Evolutionary conservation across 1,284 basidiomycete species (phyloP).

Genomic region (Blastosporella zonata): DNA sequence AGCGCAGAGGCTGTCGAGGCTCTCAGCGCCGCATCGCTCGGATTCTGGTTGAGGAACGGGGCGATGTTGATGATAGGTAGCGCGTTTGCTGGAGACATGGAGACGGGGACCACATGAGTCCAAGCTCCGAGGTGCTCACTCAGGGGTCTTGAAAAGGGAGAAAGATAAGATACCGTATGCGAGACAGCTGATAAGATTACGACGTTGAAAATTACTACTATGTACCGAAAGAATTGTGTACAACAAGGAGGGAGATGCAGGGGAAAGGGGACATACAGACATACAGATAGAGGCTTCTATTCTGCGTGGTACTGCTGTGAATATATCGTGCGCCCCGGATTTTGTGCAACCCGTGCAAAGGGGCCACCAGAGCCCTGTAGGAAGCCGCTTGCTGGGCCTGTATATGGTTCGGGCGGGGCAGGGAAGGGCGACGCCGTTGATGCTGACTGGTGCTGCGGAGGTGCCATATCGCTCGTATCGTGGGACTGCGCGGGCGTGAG

Average conservation of each 20-base stretch:
- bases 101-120: neutral
- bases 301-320: slow-evolving; percentile 41
- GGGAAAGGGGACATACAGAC: neutral
- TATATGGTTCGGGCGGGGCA: slow-evolving; percentile 24
- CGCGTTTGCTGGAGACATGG: slow-evolving; percentile 17
- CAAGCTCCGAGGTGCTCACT: neutral
- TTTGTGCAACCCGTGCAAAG: slow-evolving; percentile 33
- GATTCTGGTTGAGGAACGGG: slow-evolving; percentile 46
- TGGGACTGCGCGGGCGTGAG: slow-evolving; percentile 19
- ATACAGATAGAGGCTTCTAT: slow-evolving; percentile 13
- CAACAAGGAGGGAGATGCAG: neutral
- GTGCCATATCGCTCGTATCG: slow-evolving; percentile 23
- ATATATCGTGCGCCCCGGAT: slow-evolving; percentile 57
- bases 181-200: slow-evolving; percentile 19
- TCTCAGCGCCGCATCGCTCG: slow-evolving; percentile 31
- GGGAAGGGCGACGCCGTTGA: slow-evolving; percentile 25
- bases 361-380: slow-evolving; percentile 37
- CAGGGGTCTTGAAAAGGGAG: slow-evolving; percentile 2
- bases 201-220: slow-evolving; percentile 11
- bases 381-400: slow-evolving; percentile 46
- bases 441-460: slow-evolving; percentile 25
- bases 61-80: slow-evolving; percentile 57
- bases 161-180: slow-evolving; percentile 16
- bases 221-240: slow-evolving; percentile 9
- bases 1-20: slow-evolving; percentile 54